Evolutionary conservation across 2,329 filamentous ascomycete species (phyloP), one percentile per base, ranked within the genome.

Genomic region (Periglandula ipomoeae): DNA sequence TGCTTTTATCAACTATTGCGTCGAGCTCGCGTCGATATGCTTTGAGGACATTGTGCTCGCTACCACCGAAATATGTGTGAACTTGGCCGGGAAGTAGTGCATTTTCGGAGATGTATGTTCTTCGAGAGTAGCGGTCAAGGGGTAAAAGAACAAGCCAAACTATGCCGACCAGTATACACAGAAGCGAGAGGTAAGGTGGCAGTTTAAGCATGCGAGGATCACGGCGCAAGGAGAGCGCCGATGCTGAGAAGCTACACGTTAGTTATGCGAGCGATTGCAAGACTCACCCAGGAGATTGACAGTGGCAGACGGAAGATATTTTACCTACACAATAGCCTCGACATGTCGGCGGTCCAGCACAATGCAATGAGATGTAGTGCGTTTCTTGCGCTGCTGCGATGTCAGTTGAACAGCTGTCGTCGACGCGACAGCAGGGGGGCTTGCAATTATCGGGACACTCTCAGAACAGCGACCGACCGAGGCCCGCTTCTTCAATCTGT

Each of bases 71-170:
- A 68, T 98, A 98, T 1, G 93, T 95, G 69, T 97, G 91, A 8
- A 97, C 93, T 67, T 98, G 93, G 2, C 90, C 93, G 0, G 93
- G 93, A 13, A 98, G 74, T 30, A 98, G 81, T 10, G 93, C 93
- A 65, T 98, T 98, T 67, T 98, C 93, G 39, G 91, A 97, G 50
- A 98, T 93, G 67, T 98, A 98, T 1, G 91, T 98, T 52, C 80
- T 78, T 55, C 93, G 82, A 45, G 89, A 95, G 71, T 97, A 95
- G 56, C 90, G 80, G 66, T 97, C 79, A 47, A 97, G 76, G 3
- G 93, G 93, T 1, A 98, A 79, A 27, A 97, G 75, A 20, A 96
- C 79, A 13, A 98, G 81, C 88, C 91, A 98, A 57, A 81, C 79
- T 49, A 96, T 79, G 47, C 93, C 93, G 59, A 95, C 78, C 44